phyloP scores from a whole-genome alignment of 2,329 filamentous ascomycete genomes.

The Aspergillus sp. region DNA sequence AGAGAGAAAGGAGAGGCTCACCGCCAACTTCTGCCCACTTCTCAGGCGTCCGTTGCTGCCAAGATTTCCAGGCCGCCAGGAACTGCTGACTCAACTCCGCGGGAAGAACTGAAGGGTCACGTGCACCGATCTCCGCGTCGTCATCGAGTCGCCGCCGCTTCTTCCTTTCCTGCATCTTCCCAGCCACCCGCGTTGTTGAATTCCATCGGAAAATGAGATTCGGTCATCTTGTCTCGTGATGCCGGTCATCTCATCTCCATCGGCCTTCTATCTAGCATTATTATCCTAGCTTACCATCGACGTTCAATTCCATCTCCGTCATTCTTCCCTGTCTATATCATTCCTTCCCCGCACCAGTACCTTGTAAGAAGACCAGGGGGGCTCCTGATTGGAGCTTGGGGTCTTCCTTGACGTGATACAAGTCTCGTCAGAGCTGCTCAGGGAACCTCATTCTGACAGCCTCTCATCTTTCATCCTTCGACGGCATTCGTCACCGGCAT shows the following conservation, averaged over 20 bases:
- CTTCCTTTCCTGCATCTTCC: background rate
- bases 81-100: background rate
- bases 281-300: background rate
- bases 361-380: background rate
- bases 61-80: background rate
- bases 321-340: background rate
- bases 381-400: background rate
- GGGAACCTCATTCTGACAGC: background rate
- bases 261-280: background rate
- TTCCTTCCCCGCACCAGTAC: background rate
- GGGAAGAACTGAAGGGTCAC: constrained; percentile 25
- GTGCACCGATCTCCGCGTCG: constrained; percentile 3
- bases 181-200: background rate
- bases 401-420: background rate
- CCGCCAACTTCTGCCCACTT: too few species aligned
- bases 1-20: too few species aligned
- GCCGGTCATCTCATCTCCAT: background rate
- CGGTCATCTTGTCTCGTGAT: background rate
- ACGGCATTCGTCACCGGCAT: constrained; percentile 22
- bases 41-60: too few species aligned
- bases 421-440: background rate
- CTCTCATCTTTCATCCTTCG: background rate
- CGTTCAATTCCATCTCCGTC: background rate
- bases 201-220: background rate
- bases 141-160: too few species aligned